These are phyloP conservation scores for Apostasia shenzhenica DNA, from an alignment of 106 monocot species.

Conservation along the genomic window DNA sequence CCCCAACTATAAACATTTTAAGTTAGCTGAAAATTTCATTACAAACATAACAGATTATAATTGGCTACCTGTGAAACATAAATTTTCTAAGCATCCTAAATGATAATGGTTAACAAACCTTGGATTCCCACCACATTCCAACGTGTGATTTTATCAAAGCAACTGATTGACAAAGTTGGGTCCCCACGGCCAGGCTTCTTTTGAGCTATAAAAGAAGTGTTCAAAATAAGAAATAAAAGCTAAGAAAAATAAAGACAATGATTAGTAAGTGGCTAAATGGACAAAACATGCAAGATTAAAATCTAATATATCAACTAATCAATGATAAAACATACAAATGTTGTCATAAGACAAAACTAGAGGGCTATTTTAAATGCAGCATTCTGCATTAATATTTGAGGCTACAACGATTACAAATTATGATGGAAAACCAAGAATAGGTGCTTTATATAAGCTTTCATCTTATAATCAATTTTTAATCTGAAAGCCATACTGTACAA, in stretches of 20 bases:
- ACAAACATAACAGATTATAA: too few species aligned
- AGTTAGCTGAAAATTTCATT: too few species aligned
- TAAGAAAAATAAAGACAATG: background rate
- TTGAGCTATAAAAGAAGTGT: conserved; percentile 32
- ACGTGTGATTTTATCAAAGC: conserved; percentile 87
- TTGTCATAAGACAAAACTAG: background rate
- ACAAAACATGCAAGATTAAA: background rate
- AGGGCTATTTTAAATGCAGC: background rate
- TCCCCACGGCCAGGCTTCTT: conserved; percentile 95
- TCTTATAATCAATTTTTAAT: too few species aligned
- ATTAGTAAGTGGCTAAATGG: background rate
- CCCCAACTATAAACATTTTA: too few species aligned
- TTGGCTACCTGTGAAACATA: background rate
- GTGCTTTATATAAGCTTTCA: too few species aligned
- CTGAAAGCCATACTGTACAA: too few species aligned
- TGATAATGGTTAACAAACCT: conserved; percentile 34
- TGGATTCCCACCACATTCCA: conserved; percentile 91
- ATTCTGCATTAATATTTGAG: background rate
- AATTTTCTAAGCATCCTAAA: background rate
- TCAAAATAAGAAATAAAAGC: conserved; percentile 6
- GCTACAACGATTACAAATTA: too few species aligned
- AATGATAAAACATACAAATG: background rate
- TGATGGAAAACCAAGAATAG: too few species aligned
- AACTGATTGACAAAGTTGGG: conserved; percentile 86
- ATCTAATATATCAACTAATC: too few species aligned